Percentiles rank a stretch among this genome's conserved stretches.
Evolutionary conservation across 768 basidiomycete genomes (phyloP).

Genomic region (Pleurotus eryngii): DNA sequence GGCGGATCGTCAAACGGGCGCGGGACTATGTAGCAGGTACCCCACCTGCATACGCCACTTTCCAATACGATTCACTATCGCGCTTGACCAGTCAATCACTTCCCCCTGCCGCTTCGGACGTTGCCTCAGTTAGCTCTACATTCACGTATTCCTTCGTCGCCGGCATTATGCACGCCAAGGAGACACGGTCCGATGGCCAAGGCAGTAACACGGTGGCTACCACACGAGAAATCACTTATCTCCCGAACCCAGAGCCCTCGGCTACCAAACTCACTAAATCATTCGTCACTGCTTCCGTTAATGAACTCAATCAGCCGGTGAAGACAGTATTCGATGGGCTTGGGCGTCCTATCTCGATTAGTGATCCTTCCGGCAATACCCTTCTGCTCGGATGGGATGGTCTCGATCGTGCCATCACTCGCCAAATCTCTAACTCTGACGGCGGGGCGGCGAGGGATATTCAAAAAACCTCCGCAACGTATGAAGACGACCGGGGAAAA

Average conservation of each 20-base stretch:
- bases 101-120: slow-evolving; percentile 4
- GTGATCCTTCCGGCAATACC: slow-evolving; percentile 4
- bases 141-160: neutral
- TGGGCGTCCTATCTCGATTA: slow-evolving; percentile 2
- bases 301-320: slow-evolving; percentile 9
- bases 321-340: slow-evolving; percentile 10
- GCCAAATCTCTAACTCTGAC: neutral
- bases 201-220: neutral
- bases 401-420: neutral
- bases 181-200: neutral
- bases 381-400: slow-evolving; percentile 11
- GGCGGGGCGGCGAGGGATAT: neutral
- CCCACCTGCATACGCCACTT: slow-evolving; percentile 4
- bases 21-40: slow-evolving; percentile 6
- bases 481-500: neutral
- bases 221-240: slow-evolving; percentile 1
- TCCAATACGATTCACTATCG: slow-evolving; percentile 11
- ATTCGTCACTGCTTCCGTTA: slow-evolving; percentile 5
- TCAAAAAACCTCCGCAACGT: neutral
- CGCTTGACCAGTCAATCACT: slow-evolving; percentile 3
- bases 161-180: neutral
- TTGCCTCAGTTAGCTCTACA: neutral
- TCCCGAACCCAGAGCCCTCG: slow-evolving; percentile 10
- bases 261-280: slow-evolving; percentile 8
- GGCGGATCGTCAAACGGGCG: neutral